Conservation (phyloP, 257 asterid genomes). For the Forsythia viridissima region DNA sequence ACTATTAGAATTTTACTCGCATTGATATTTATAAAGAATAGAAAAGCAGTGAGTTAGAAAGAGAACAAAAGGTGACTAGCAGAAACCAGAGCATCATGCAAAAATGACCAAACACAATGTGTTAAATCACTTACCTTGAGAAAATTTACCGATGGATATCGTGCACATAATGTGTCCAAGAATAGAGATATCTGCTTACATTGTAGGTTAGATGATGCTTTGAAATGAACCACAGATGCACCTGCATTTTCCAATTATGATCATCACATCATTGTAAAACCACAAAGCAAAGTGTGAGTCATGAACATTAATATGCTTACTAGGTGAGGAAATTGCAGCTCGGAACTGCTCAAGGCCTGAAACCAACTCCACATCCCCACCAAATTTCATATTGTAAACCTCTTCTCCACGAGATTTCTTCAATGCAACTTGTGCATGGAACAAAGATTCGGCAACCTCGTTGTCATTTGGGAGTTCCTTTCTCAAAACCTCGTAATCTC, state of each 20-base stretch:
- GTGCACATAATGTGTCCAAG: conserved; percentile 62
- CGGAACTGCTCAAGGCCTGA: conserved; percentile 71
- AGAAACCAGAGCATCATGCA: not conserved
- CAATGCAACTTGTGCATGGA: conserved; percentile 74
- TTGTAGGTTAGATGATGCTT: conserved; percentile 42
- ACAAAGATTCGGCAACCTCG: conserved; percentile 74
- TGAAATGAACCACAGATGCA: conserved; percentile 73
- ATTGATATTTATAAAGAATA: too few relatives aligned
- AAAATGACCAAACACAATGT: not conserved
- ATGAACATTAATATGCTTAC: conserved; percentile 36
- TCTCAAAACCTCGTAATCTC: conserved; percentile 75
- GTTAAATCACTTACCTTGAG: conserved; percentile 58
- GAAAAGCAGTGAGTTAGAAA: too few relatives aligned
- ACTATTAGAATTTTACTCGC: not conserved
- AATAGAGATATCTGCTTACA: conserved; percentile 69
- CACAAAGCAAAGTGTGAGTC: not conserved
- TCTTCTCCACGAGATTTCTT: conserved; percentile 82
- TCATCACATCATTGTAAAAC: conserved; percentile 18
- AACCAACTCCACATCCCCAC: conserved; percentile 75
- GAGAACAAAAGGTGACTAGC: too few relatives aligned
- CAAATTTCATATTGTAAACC: conserved; percentile 68
- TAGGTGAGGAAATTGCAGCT: conserved; percentile 71
- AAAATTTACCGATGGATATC: conserved; percentile 71
- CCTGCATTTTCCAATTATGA: conserved; percentile 48
- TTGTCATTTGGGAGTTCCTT: conserved; percentile 66